These are phyloP conservation scores for Cordyceps javanica DNA, from an alignment of 2,329 filamentous ascomycete species.

Conservation along the genomic window DNA sequence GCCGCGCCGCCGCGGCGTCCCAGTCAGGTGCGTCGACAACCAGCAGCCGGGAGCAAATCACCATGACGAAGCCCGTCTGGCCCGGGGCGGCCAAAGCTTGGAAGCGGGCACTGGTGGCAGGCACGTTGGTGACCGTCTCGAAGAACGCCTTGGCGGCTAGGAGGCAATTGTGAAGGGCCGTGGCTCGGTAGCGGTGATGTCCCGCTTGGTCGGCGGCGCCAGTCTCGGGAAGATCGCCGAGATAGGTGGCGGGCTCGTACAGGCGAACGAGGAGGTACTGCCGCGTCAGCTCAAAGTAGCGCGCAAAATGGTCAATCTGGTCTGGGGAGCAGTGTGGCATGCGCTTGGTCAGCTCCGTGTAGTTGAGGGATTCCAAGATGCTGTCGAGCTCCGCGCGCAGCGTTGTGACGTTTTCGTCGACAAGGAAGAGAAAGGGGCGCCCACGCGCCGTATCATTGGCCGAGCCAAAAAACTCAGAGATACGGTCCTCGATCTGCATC, in stretches of 20 bases:
- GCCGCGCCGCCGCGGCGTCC: constrained; percentile 7
- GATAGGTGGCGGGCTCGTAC: constrained; percentile 33
- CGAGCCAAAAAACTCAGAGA: constrained; percentile 28
- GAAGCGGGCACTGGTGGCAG: constrained; percentile 21
- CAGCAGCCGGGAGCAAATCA: constrained; percentile 23
- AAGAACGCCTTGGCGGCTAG: constrained; percentile 29
- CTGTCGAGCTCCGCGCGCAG: constrained; percentile 28
- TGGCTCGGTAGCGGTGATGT: constrained; percentile 22
- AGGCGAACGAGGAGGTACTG: constrained; percentile 31
- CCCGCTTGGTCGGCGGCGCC: constrained; percentile 13
- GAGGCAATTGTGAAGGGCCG: constrained; percentile 31
- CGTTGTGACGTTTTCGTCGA: constrained; percentile 26
- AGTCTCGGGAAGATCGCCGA: constrained; percentile 21
- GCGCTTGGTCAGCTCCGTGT: constrained; percentile 17
- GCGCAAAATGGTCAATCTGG: constrained; percentile 16
- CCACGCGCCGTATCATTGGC: constrained; percentile 22
- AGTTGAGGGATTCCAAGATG: constrained; percentile 24
- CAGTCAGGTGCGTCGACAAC: constrained; percentile 11
- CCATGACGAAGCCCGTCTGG: constrained; percentile 23
- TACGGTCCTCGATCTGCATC: constrained; percentile 28
- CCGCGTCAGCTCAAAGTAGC: constrained; percentile 25
- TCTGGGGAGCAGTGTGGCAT: constrained; percentile 11
- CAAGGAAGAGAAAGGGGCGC: constrained; percentile 25
- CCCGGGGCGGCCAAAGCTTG: constrained; percentile 20
- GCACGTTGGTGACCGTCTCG: constrained; percentile 23